Conservation (phyloP, 202 grass and related monocot species). For the Dendrocalamus latiflorus region DNA sequence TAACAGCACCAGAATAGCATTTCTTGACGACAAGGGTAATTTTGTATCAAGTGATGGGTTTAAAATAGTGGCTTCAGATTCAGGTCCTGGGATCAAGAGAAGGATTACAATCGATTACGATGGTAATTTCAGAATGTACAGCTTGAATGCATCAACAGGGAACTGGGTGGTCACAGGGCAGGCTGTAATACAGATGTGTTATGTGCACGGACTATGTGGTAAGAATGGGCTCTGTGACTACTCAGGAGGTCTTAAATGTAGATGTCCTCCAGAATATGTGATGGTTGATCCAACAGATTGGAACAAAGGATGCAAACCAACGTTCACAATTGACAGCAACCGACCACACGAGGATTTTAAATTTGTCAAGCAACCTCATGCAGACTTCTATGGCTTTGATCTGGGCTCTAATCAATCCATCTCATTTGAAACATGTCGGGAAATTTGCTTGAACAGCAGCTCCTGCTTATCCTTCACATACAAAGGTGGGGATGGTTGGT, state of each 20-base stretch:
- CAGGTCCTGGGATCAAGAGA: slow-evolving; percentile 35
- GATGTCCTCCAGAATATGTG: slow-evolving; percentile 59
- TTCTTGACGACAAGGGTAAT: slow-evolving; percentile 48
- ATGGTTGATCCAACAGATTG: slow-evolving; percentile 54
- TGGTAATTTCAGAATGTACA: slow-evolving; percentile 68
- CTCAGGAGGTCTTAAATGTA: slow-evolving; percentile 35
- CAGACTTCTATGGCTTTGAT: slow-evolving; percentile 70
- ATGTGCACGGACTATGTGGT: slow-evolving; percentile 73
- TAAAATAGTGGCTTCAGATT: slow-evolving; percentile 41
- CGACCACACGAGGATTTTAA: slow-evolving; percentile 17
- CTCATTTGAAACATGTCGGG: slow-evolving; percentile 41
- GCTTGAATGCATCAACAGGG: slow-evolving; percentile 48
- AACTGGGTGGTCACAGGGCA: slow-evolving; percentile 48
- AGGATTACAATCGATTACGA: slow-evolving; percentile 55
- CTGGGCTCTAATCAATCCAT: slow-evolving; percentile 25
- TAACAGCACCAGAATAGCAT: slow-evolving; percentile 55
- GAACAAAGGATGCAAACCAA: slow-evolving; percentile 51
- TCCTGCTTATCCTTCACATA: slow-evolving; percentile 58
- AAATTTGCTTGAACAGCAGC: slow-evolving; percentile 38
- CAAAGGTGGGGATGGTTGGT: slow-evolving; percentile 42
- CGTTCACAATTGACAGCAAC: slow-evolving; percentile 30
- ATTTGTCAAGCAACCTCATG: slow-evolving; percentile 46
- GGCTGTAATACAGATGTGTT: slow-evolving; percentile 51
- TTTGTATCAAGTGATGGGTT: slow-evolving; percentile 58
- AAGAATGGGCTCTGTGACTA: slow-evolving; percentile 63